Percentiles rank a stretch among this genome's conserved stretches.
These are phyloP conservation scores for Viola odorata DNA, from an alignment of 345 rosid species.

Conservation along the genomic window DNA sequence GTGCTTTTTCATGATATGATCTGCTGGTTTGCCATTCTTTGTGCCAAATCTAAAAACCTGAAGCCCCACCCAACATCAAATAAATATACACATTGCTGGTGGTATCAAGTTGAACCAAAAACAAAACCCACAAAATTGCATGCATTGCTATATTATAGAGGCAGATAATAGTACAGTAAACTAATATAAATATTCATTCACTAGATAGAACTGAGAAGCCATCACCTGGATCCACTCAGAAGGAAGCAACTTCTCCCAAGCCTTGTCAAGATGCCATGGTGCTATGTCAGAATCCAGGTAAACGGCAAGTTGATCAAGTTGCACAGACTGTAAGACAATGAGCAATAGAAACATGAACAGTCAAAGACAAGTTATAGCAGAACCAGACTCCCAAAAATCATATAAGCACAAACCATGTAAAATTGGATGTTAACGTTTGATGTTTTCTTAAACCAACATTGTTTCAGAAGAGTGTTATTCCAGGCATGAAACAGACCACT, in stretches of 20 bases:
- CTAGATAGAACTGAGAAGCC: neutral
- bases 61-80: slow-evolving; percentile 11
- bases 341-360: slow-evolving; percentile 14
- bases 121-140: neutral
- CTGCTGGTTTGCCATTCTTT: slow-evolving; percentile 69
- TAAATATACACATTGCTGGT: slow-evolving; percentile 6
- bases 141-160: neutral
- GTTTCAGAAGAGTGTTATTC: too few species aligned
- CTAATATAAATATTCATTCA: neutral
- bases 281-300: slow-evolving; percentile 88
- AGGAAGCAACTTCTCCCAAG: slow-evolving; percentile 88
- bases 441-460: neutral
- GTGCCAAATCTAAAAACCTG: slow-evolving; percentile 89
- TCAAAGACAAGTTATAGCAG: slow-evolving; percentile 1
- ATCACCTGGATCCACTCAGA: slow-evolving; percentile 88
- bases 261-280: slow-evolving; percentile 76
- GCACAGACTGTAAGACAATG: slow-evolving; percentile 55
- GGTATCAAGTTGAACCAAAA: slow-evolving; percentile 7
- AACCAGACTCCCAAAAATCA: neutral
- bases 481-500: slow-evolving; percentile 2
- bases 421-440: neutral
- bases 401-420: neutral
- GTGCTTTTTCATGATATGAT: slow-evolving; percentile 48
- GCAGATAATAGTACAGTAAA: too few species aligned
- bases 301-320: slow-evolving; percentile 85